A percentile compares a stretch with the other conserved stretches of the same genome.
phyloP scores from a whole-genome alignment of 495 filamentous ascomycete genomes.

The Talaromyces stipitatus region DNA sequence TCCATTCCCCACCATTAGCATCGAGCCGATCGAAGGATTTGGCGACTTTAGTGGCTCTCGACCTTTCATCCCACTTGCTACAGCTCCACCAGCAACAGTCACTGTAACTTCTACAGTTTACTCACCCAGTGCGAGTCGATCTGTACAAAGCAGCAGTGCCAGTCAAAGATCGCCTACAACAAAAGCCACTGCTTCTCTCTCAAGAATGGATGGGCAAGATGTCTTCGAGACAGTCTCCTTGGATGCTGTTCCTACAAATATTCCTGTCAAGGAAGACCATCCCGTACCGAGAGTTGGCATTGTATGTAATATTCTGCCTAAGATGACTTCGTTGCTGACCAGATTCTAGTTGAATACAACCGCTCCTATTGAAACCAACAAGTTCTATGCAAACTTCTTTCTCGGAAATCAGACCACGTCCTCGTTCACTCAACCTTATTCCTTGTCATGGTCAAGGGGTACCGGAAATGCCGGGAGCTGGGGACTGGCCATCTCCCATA shows the following conservation, averaged over 20 bases:
- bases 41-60: not conserved
- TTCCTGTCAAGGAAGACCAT: slow-evolving; percentile 44
- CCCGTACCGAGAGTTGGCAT: slow-evolving; percentile 41
- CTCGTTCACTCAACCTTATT: slow-evolving; percentile 82
- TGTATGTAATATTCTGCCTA: slow-evolving; percentile 32
- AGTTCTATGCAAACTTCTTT: slow-evolving; percentile 89
- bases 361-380: slow-evolving; percentile 68
- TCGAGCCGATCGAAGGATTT: not conserved
- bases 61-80: not conserved
- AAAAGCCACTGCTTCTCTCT: slow-evolving; percentile 28
- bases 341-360: slow-evolving; percentile 26
- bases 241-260: slow-evolving; percentile 44
- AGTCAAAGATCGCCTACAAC: slow-evolving; percentile 1
- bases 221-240: slow-evolving; percentile 55
- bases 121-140: not conserved
- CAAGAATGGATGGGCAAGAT: slow-evolving; percentile 30
- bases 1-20: slow-evolving; percentile 5
- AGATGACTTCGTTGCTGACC: slow-evolving; percentile 30
- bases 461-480: slow-evolving; percentile 58
- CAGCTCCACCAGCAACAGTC: slow-evolving; percentile 9
- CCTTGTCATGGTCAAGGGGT: slow-evolving; percentile 68
- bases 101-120: slow-evolving; percentile 7
- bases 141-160: slow-evolving; percentile 4
- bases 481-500: slow-evolving; percentile 70
- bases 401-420: slow-evolving; percentile 63